Evolutionary conservation across 1,139 yeast species (phyloP).

Genomic region (Pichia kudriavzevii): DNA sequence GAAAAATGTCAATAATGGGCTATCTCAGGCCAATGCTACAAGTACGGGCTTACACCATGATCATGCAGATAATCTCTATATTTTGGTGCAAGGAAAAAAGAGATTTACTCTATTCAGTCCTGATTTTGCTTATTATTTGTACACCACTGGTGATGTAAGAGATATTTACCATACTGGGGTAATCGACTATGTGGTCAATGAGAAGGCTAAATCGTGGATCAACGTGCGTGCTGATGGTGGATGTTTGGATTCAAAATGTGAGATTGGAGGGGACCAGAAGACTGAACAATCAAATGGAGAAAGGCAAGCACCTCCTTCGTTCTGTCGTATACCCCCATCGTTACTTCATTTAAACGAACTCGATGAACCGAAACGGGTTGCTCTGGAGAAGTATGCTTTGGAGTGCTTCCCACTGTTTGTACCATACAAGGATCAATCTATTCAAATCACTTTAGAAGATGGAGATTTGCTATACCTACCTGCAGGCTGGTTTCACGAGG

Average conservation of each 20-base stretch:
- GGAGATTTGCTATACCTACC: conserved; percentile 68
- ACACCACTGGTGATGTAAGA: conserved; percentile 52
- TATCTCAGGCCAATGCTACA: conserved; percentile 45
- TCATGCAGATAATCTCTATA: conserved; percentile 67
- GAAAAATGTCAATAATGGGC: conserved; percentile 36
- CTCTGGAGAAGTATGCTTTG: conserved; percentile 30
- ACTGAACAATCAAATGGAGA: conserved; percentile 6
- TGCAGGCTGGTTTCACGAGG: conserved; percentile 80
- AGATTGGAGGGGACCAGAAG: conserved; percentile 6
- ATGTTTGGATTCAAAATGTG: conserved; percentile 4
- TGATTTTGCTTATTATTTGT: conserved; percentile 45
- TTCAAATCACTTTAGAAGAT: conserved; percentile 42
- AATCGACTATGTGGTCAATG: conserved; percentile 50
- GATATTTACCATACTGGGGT: conserved; percentile 52
- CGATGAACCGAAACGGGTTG: conserved; percentile 23
- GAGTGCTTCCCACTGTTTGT: conserved; percentile 42
- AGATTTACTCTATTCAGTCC: conserved; percentile 63
- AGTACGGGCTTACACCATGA: conserved; percentile 79
- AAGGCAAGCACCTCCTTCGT: conserved; percentile 57
- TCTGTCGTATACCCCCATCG: conserved; percentile 54
- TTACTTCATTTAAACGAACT: conserved; percentile 53
- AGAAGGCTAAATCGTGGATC: conserved; percentile 51
- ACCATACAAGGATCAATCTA: conserved; percentile 25
- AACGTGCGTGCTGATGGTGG: conserved; percentile 55
- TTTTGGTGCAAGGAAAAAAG: conserved; percentile 53